Percentiles rank a stretch among this genome's conserved stretches.
Evolutionary conservation across 441 rosid species (phyloP).

Genomic region (Corymbia calophylla): DNA sequence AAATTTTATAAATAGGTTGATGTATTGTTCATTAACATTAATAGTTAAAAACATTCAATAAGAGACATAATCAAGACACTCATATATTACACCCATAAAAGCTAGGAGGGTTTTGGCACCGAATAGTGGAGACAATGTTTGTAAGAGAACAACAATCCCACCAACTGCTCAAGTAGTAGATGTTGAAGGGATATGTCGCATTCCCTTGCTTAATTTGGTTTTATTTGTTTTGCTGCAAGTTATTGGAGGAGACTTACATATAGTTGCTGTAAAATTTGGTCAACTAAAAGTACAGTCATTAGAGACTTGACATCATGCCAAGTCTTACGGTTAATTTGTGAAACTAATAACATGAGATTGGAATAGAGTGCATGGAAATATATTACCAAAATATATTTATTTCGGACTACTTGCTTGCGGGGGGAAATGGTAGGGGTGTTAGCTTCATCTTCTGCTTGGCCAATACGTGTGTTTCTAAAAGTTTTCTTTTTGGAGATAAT

Average conservation of each 20-base stretch:
- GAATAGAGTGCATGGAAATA: neutral
- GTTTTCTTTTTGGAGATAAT: neutral
- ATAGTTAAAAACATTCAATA: too few relatives aligned
- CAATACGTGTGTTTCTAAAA: neutral
- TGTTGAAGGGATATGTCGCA: neutral
- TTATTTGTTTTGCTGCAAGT: neutral
- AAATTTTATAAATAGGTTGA: too few relatives aligned
- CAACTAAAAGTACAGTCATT: neutral
- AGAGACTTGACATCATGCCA: neutral
- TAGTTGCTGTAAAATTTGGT: neutral
- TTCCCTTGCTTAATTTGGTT: too few relatives aligned
- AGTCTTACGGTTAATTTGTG: neutral
- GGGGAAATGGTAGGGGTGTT: too few relatives aligned
- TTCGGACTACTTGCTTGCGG: too few relatives aligned
- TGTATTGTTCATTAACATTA: neutral
- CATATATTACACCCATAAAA: neutral
- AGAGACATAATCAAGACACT: neutral
- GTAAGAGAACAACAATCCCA: neutral
- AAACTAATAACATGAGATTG: neutral
- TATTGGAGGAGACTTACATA: neutral
- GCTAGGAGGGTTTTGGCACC: neutral
- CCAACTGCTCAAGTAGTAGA: neutral
- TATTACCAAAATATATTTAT: too few relatives aligned
- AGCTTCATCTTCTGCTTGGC: neutral
- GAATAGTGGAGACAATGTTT: neutral